Base-by-base conservation (phyloP, 2,329 filamentous ascomycete genomes). In the Colletotrichum higginsianum region DNA sequence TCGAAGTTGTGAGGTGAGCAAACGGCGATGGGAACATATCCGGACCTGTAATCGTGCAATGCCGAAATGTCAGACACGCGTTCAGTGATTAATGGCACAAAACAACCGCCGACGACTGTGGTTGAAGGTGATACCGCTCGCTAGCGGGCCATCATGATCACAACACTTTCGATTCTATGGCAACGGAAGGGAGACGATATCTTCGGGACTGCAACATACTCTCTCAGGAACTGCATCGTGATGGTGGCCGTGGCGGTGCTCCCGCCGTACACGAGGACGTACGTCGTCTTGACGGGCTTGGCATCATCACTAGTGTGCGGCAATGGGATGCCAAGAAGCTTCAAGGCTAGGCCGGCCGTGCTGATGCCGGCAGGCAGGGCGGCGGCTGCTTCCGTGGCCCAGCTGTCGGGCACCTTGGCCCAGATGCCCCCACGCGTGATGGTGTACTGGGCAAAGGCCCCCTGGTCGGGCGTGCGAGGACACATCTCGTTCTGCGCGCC, bases 1-100 rank as follows among this genome's bases (percentile, higher is more conserved):
- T 80, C 76, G 44, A 76, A 76, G 69, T 82, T 76, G 2, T 70
- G 74, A 1, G 78, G 76, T 21, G 80, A 81, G 72, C 80, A 82
- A 5, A 80, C 82, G 23, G 81, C 80, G 11, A 82, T 74, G 2
- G 83, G 80, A 0, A 69, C 77, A 15, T 26, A 26, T 26, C 26
- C 26, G 26, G 26, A 26, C 26, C 26, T 26, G 4, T 3, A 26
- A 26, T 4, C 26, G 26, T 26, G 4, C 26, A 26, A 26, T 26
- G 26, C 26, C 3, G 26, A 26, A 26, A 26, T 26, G 26, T 26
- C 26, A 26, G 26, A 26, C 26, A 26, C 26, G 4, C 3, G 3
- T 4, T 4, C 3, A 26, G 26, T 26, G 3, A 4, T 26, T 4
- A 26, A 26, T 4, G 3, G 26, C 3, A 26, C 26, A 26, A 26